Evolutionary conservation across 2,329 filamentous ascomycete genomes (phyloP), one percentile per base, ranked within the genome.

Genomic region (Cladosporium phlei): DNA sequence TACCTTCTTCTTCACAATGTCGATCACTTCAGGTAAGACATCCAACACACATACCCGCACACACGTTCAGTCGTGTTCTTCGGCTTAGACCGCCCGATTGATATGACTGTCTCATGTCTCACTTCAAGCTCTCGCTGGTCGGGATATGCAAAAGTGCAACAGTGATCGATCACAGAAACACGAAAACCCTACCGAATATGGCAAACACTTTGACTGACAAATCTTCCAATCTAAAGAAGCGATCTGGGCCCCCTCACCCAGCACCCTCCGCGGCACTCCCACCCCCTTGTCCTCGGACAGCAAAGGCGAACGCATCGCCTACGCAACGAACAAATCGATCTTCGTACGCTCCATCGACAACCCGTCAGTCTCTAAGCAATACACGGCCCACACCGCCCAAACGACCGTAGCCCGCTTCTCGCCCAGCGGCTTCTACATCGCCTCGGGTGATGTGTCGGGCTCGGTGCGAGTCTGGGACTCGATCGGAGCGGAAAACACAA

Each of bases 321-420:
- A 98, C 68, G 88, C 91, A 51, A 91, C 89, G 44, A 90, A 88
- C 63, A 97, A 97, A 75, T 97, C 91, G 52, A 84, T 98, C 69
- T 97, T 96, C 71, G 77, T 98, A 38, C 88, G 93, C 58, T 90
- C 84, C 53, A 95, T 98, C 72, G 91, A 98, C 71, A 74, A 93
- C 65, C 91, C 91, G 43, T 78, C 87, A 55, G 69, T 85, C 53
- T 83, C 83, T 67, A 89, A 86, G 63, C 90, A 98, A 69, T 98
- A 97, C 71, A 94, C 85, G 11, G 84, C 86, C 59, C 93, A 98
- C 72, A 95, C 88, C 37, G 78, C 86, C 35, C 78, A 84, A 52
- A 95, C 93, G 1, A 95, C 89, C 3, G 88, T 97, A 52, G 93
- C 93, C 35, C 86, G 89, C 46, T 97, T 98, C 73, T 81, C 91